Base-by-base conservation (phyloP, 306 rosid species). In the Dicorynia guianensis region DNA sequence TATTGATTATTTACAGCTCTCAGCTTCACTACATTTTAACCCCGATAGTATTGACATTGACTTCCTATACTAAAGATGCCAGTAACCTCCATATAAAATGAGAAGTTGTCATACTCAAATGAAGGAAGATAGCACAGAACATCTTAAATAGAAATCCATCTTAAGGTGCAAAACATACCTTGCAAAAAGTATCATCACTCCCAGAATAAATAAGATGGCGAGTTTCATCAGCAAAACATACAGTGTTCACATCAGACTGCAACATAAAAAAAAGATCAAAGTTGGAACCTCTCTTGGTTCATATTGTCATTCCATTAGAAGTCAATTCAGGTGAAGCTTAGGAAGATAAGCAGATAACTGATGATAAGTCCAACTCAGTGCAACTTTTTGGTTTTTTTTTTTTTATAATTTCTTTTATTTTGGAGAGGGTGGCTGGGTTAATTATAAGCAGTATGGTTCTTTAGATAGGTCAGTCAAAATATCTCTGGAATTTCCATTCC, bases 131-230 rank as follows among this genome's bases (percentile, higher is more conserved):
- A 15, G 13, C 1, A 63, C 38, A 64, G 40, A 63, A n/a, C 47
- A 76, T 44, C 54, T 58, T 46, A 65, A 65, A 63, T 46, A 62
- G 62, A 67, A 14, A 38, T 18, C 15, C 61, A 74, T 69, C 46
- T 49, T 39, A 42, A 25, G 40, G 63, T 63, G 74, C 46, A 57
- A 60, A 71, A 79, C 75, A 74, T 86, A 95, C 99, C 96, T 92
- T 95, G 82, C 98, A 90, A 75, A 88, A 82, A 79, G 87, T 84
- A 89, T 95, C 99, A 76, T 95, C 98, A 83, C 99, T 95, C 64
- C 97, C 99, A 50, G 97, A 95, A 86, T 92, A 95, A 83, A 95
- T 88, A 74, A 95, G 93, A 83, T 95, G 97, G 68, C 97, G 85
- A 71, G 88, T 82, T 92, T 92, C 97, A 86, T 92, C 97, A 11